Percentiles rank a stretch among this genome's conserved stretches.
phyloP scores from a whole-genome alignment of 2,329 filamentous ascomycete species.

The Stylonectria norvegica region DNA sequence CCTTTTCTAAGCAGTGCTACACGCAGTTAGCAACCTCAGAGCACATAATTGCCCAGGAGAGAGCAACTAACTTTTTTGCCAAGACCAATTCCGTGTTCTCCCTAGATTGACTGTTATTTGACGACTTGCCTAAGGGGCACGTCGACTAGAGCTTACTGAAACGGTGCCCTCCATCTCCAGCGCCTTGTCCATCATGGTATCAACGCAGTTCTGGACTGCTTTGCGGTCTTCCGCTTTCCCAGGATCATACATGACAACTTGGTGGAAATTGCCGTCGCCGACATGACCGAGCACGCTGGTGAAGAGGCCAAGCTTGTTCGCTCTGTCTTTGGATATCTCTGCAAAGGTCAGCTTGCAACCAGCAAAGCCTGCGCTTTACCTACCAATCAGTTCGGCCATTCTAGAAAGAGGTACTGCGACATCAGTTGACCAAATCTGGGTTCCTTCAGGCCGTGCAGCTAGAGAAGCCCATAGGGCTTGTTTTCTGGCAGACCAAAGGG shows the following conservation, averaged over 20 bases:
- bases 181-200: slow-evolving; percentile 67
- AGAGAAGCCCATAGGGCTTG: slow-evolving; percentile 71
- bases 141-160: slow-evolving; percentile 42
- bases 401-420: slow-evolving; percentile 73
- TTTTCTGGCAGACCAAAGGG: slow-evolving; percentile 74
- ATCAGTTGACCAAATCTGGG: slow-evolving; percentile 75
- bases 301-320: slow-evolving; percentile 58
- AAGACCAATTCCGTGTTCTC: slow-evolving; percentile 68
- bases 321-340: slow-evolving; percentile 64
- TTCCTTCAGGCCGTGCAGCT: slow-evolving; percentile 56
- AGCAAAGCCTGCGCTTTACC: not conserved
- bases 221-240: slow-evolving; percentile 56
- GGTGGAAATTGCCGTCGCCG: slow-evolving; percentile 72
- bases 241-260: slow-evolving; percentile 39
- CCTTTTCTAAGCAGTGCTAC: slow-evolving; percentile 53
- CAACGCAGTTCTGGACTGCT: slow-evolving; percentile 56
- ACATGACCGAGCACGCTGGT: slow-evolving; percentile 70
- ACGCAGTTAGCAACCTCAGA: not conserved
- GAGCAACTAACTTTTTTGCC: slow-evolving; percentile 66
- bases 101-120: slow-evolving; percentile 27
- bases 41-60: not conserved
- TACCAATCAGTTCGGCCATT: slow-evolving; percentile 64
- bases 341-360: not conserved
- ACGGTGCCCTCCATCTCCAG: slow-evolving; percentile 70
- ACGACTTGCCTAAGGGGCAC: slow-evolving; percentile 26